Percentiles rank a stretch among this genome's conserved stretches.
These are phyloP conservation scores for Phalaenopsis equestris DNA, from an alignment of 106 monocot genomes.

Conservation along the genomic window DNA sequence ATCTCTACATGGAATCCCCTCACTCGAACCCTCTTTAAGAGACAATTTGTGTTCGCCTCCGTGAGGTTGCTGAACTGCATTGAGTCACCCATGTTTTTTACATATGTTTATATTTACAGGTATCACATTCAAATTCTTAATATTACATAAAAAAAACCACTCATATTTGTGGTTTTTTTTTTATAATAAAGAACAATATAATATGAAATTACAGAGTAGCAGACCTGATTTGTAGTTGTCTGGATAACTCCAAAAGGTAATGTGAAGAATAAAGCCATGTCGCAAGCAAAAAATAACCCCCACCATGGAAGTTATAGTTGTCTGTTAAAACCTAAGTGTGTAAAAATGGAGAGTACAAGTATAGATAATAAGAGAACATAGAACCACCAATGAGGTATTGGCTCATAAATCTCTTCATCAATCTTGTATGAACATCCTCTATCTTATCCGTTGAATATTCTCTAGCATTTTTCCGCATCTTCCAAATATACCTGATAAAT, in stretches of 20 bases:
- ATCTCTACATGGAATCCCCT: slow-evolving; percentile 84
- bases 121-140: too few species aligned
- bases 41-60: slow-evolving; percentile 81
- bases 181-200: too few species aligned
- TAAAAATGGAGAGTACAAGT: slow-evolving; percentile 31
- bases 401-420: slow-evolving; percentile 42
- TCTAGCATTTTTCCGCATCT: background rate
- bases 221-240: slow-evolving; percentile 57
- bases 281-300: slow-evolving; percentile 48
- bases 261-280: slow-evolving; percentile 42
- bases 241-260: slow-evolving; percentile 57
- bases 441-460: background rate
- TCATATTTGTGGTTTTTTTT: too few species aligned
- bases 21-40: slow-evolving; percentile 76
- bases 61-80: slow-evolving; percentile 80
- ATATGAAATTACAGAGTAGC: background rate
- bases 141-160: too few species aligned
- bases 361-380: slow-evolving; percentile 20
- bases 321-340: slow-evolving; percentile 11
- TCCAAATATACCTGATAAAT: slow-evolving; percentile 9
- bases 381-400: slow-evolving; percentile 60
- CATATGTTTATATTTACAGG: too few species aligned
- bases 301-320: slow-evolving; percentile 39
- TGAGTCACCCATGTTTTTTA: background rate
- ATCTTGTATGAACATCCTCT: slow-evolving; percentile 36